Base-by-base conservation (phyloP, 2,329 filamentous ascomycete species). In the Alternaria panax region DNA sequence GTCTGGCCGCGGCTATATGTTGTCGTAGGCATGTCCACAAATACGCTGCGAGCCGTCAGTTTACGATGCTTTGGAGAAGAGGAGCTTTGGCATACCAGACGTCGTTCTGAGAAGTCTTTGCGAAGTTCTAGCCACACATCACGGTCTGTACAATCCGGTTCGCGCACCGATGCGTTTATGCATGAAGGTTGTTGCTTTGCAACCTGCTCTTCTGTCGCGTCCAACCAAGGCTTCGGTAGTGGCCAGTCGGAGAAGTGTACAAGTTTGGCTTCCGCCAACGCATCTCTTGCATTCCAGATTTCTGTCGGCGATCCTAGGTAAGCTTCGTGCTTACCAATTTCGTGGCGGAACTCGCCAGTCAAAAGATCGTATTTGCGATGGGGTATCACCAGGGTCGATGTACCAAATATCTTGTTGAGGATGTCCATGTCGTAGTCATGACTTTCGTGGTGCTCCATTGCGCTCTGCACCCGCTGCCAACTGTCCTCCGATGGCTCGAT, bases 241-340 rank as follows among this genome's bases (percentile, higher is more conserved):
- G 48, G 48, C 48, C 51, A 53, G 16, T 53, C 51, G 8, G 86
- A 88, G 68, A 90, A 91, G 72, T 91, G 88, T 2, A 90, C 77
- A 7, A 87, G 82, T 60, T 88, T 89, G 7, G 86, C 84, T 65
- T 89, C 86, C 3, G 80, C 80, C 40, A 86, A 78, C 0, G 80
- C 80, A n/a, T 65, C 68, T 25, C 84, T 75, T 0, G 86, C 80
- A 67, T 89, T 83, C 86, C 88, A 90, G 0, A 65, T 61, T 53
- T 85, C 84, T 14, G 60, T 30, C 5, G 38, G 32, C 22, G 59
- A 61, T 2, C 84, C 83, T 3, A 86, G 67, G 61, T 83, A 87
- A 0, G 69, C 67, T 0, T 64, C 64, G 62, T 87, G 85, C n/a
- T 83, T 71, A 0, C 82, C 24, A 2, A 1, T 3, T 1, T 45